Evolutionary conservation across 1,284 basidiomycete genomes (phyloP), one percentile per base, ranked within the genome.

Genomic region (Cryptococcus sp.): DNA sequence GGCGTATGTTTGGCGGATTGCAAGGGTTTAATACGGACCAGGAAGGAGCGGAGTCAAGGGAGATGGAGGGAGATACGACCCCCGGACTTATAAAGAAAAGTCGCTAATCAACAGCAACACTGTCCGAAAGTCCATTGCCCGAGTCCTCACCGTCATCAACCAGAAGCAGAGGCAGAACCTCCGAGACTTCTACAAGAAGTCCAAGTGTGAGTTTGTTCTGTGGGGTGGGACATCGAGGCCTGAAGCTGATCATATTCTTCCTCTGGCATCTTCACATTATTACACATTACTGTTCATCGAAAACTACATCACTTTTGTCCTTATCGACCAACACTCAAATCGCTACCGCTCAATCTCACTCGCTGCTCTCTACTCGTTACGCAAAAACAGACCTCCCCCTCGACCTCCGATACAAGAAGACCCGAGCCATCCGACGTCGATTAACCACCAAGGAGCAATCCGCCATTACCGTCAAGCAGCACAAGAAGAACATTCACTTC

Each of bases 181-280:
- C 65, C 89, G 91, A 61, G 93, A 98, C 78, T 91, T 87, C 82
- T 98, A 98, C 88, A 97, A 98, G 86, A 96, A 93, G 77, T 90
- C 71, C 59, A 77, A 77, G 67, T 76, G 71, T 72, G 46, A 40
- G 70, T 66, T 24, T 23, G 11, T 11, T 43, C 4, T 19, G 10
- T 36, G n/a, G 14, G 11, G 37, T 37, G 18, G 9, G 4, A 16
- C 40, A 28, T 13, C 24, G 10, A 4, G 37, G 43, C 21, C 19
- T 25, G 37, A 46, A 49, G 34, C 41, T 41, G n/a, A n/a, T 22
- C 22, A 22, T 23, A 31, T 43, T 45, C 22, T 11, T 49, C 23
- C 47, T 31, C n/a, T 10, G 16, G 14, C 48, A 18, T 32, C 23
- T 14, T 16, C 28, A 31, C 36, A 48, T n/a, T 4, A n/a, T 24